Evolutionary conservation across 2,329 filamentous ascomycete genomes (phyloP).

Genomic region (Fusarium virguliforme): DNA sequence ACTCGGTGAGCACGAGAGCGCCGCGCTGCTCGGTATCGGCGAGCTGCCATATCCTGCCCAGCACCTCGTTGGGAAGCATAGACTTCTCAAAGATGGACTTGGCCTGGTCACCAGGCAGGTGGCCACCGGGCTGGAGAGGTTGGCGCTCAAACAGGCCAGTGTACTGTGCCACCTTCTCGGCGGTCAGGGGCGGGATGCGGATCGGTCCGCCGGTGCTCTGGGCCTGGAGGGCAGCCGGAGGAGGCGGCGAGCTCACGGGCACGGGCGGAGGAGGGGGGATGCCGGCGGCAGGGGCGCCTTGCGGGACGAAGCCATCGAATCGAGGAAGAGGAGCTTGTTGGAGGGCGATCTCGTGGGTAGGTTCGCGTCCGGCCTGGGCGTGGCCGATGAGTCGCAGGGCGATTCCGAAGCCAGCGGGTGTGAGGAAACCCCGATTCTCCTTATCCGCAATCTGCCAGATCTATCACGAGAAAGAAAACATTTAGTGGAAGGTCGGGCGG

Average conservation of each 20-base stretch:
- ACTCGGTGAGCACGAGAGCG: constrained; percentile 88
- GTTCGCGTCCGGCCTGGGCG: constrained; percentile 89
- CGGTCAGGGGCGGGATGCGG: constrained; percentile 88
- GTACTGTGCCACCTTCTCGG: constrained; percentile 93
- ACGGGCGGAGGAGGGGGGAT: constrained; percentile 63
- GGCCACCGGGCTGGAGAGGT: constrained; percentile 74
- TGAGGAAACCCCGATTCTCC: constrained; percentile 95
- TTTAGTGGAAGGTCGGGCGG: constrained; percentile 10
- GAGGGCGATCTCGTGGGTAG: constrained; percentile 84
- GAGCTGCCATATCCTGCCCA: constrained; percentile 97
- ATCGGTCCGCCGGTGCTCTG: constrained; percentile 79
- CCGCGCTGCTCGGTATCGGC: constrained; percentile 95
- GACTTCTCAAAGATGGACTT: constrained; percentile 97
- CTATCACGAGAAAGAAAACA: constrained; percentile 62
- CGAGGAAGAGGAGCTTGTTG: constrained; percentile 91
- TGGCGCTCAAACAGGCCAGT: constrained; percentile 92
- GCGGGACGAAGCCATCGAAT: constrained; percentile 82
- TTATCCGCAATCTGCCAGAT: constrained; percentile 99
- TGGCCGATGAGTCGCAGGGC: constrained; percentile 96
- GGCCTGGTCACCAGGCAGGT: constrained; percentile 87
- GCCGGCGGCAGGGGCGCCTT: constrained; percentile 48
- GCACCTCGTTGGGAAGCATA: constrained; percentile 87
- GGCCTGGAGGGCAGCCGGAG: constrained; percentile 68
- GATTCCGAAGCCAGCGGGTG: constrained; percentile 92
- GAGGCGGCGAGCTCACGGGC: constrained; percentile 59